A percentile compares a stretch with the other conserved stretches of the same genome.
These are phyloP conservation scores for Botrytis cinerea DNA, from an alignment of 2,329 filamentous ascomycete genomes.

Conservation along the genomic window DNA sequence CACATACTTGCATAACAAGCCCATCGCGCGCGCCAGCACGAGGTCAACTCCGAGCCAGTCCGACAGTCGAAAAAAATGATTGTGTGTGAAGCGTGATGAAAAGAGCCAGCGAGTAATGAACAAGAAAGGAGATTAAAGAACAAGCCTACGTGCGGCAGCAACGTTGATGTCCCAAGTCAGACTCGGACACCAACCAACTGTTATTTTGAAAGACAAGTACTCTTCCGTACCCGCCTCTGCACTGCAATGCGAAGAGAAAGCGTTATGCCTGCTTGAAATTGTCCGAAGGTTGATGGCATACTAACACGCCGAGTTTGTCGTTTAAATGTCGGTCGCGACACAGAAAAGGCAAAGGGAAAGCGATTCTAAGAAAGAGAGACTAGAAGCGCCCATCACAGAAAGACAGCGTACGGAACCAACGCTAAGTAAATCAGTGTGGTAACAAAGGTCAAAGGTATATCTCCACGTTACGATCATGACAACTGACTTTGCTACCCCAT, in stretches of 20 bases:
- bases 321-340: conserved; percentile 9
- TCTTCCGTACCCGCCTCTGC: conserved; percentile 13
- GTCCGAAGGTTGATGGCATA: conserved; percentile 12
- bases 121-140: conserved; percentile 9
- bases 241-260: conserved; percentile 22
- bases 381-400: conserved; percentile 15
- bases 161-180: conserved; percentile 18
- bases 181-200: conserved; percentile 13
- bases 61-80: not conserved
- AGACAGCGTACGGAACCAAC: not conserved
- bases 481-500: conserved; percentile 1
- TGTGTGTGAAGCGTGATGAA: not conserved
- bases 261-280: conserved; percentile 23
- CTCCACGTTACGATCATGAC: conserved; percentile 23
- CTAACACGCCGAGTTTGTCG: conserved; percentile 14
- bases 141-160: conserved; percentile 13
- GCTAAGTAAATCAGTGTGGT: conserved; percentile 6
- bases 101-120: conserved; percentile 22
- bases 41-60: conserved; percentile 7
- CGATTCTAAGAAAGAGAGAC: conserved; percentile 3
- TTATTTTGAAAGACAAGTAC: conserved; percentile 6
- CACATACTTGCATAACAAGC: conserved; percentile 21
- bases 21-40: conserved; percentile 22
- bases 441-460: conserved; percentile 14
- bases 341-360: not conserved